phyloP scores from a whole-genome alignment of 1,139 yeast genomes.

The Hyphopichia pseudoburtonii region DNA sequence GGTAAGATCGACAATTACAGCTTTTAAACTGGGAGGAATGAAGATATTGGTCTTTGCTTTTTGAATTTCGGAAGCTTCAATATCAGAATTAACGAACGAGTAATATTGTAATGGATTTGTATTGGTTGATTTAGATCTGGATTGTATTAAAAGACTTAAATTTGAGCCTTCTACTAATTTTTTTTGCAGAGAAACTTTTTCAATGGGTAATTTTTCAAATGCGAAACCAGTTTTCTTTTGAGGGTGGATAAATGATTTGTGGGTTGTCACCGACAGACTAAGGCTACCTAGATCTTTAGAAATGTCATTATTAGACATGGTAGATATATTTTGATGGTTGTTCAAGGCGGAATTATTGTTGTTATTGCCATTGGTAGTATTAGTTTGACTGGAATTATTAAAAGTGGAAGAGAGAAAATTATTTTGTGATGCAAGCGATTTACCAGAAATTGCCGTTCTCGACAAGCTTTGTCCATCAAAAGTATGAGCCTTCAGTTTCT shows the following conservation, averaged over 20 bases:
- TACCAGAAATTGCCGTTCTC: constrained; percentile 8
- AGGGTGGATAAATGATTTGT: constrained; percentile 10
- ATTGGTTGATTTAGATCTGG: constrained; percentile 33
- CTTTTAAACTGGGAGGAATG: constrained; percentile 35
- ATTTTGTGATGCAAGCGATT: constrained; percentile 9
- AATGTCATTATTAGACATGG: neutral
- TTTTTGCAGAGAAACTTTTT: constrained; percentile 18
- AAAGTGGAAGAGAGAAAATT: constrained; percentile 3
- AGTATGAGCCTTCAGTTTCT: constrained; percentile 17
- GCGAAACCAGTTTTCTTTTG: constrained; percentile 3
- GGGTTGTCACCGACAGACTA: constrained; percentile 5
- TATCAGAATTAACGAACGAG: constrained; percentile 40
- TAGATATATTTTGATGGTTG: neutral
- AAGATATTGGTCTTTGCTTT: constrained; percentile 34
- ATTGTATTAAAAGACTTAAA: constrained; percentile 42
- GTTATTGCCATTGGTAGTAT: constrained; percentile 1
- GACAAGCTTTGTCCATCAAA: constrained; percentile 20
- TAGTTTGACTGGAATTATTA: constrained; percentile 1
- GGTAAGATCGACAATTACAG: constrained; percentile 30
- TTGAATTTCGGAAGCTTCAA: constrained; percentile 24
- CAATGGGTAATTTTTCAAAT: constrained; percentile 8
- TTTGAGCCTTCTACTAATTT: constrained; percentile 20
- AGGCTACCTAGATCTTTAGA: neutral
- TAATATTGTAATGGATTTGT: constrained; percentile 55
- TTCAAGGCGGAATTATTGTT: neutral